Evolutionary conservation across 139 green algal species (phyloP).

Genomic region (Astrephomene gubernaculifera): DNA sequence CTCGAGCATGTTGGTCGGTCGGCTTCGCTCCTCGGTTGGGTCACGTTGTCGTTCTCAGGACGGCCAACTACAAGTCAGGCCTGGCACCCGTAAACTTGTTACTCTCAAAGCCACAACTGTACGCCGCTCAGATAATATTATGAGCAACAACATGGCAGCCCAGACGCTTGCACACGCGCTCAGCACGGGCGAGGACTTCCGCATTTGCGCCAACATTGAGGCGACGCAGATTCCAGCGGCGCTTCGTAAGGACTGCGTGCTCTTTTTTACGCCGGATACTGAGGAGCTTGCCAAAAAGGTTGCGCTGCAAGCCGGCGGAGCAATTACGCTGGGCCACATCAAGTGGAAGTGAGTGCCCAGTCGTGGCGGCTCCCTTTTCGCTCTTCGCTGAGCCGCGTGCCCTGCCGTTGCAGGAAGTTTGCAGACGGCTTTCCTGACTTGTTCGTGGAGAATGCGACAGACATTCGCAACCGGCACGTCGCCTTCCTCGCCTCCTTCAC

Average conservation of each 20-base stretch:
- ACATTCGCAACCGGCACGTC: constrained; percentile 95
- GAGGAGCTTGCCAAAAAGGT: constrained; percentile 86
- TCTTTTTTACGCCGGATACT: constrained; percentile 93
- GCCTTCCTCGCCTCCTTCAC: constrained; percentile 98
- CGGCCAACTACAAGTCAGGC: neutral
- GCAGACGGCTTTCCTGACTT: constrained; percentile 98
- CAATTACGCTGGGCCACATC: constrained; percentile 61
- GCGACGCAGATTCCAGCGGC: constrained; percentile 35
- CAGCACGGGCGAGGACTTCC: constrained; percentile 49
- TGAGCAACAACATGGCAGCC: constrained; percentile 33
- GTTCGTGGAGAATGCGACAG: constrained; percentile 94
- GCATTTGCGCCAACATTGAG: constrained; percentile 47
- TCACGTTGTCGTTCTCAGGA: constrained; percentile 22
- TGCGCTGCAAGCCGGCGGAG: constrained; percentile 57
- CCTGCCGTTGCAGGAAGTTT: constrained; percentile 77
- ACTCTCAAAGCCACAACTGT: constrained; percentile 23
- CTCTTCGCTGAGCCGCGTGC: neutral
- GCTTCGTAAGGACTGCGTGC: constrained; percentile 83
- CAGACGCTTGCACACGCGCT: constrained; percentile 8
- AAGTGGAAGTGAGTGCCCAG: constrained; percentile 92
- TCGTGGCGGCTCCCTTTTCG: neutral
- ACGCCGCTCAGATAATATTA: constrained; percentile 34
- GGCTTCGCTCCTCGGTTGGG: neutral
- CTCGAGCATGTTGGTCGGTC: constrained; percentile 1
- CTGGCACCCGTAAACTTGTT: constrained; percentile 15